These are phyloP conservation scores for Aureobasidium melanogenum DNA, from an alignment of 2,329 filamentous ascomycete species.

Conservation along the genomic window DNA sequence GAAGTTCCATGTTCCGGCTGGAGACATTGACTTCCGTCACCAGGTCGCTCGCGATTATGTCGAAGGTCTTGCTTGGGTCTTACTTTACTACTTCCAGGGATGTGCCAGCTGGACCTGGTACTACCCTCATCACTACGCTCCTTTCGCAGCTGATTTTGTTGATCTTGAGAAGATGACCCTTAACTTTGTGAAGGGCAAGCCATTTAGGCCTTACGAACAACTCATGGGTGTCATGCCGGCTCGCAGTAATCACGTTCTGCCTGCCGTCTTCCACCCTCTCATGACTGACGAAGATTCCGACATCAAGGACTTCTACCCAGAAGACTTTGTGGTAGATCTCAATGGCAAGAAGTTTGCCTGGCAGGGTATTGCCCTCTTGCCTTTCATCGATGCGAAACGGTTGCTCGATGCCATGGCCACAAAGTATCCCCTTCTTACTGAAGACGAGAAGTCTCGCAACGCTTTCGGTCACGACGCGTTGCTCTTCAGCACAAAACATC, in stretches of 20 bases:
- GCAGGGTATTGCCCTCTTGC: slow-evolving; percentile 88
- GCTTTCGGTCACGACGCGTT: slow-evolving; percentile 70
- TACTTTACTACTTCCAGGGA: slow-evolving; percentile 95
- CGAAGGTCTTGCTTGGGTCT: slow-evolving; percentile 89
- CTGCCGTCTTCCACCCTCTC: slow-evolving; percentile 75
- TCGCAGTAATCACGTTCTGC: slow-evolving; percentile 84
- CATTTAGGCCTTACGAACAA: slow-evolving; percentile 91
- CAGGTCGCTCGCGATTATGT: slow-evolving; percentile 87
- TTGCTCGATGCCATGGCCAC: slow-evolving; percentile 73
- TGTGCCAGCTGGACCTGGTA: slow-evolving; percentile 99
- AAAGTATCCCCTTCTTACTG: slow-evolving; percentile 69
- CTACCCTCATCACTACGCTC: slow-evolving; percentile 96
- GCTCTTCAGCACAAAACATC: slow-evolving; percentile 73
- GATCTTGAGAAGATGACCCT: slow-evolving; percentile 72
- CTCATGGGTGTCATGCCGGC: slow-evolving; percentile 96
- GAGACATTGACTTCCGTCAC: slow-evolving; percentile 77
- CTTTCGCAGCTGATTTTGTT: slow-evolving; percentile 91
- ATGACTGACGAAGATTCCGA: slow-evolving; percentile 84
- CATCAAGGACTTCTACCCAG: slow-evolving; percentile 96
- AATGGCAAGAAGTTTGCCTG: slow-evolving; percentile 99
- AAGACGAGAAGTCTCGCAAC: slow-evolving; percentile 72
- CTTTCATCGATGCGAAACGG: slow-evolving; percentile 90
- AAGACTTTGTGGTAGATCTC: slow-evolving; percentile 84
- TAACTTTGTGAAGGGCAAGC: slow-evolving; percentile 71
- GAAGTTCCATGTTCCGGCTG: slow-evolving; percentile 79